Evolutionary conservation across 2,329 filamentous ascomycete genomes (phyloP), one percentile per base, ranked within the genome.

Genomic region (Xylariaceae sp.): DNA sequence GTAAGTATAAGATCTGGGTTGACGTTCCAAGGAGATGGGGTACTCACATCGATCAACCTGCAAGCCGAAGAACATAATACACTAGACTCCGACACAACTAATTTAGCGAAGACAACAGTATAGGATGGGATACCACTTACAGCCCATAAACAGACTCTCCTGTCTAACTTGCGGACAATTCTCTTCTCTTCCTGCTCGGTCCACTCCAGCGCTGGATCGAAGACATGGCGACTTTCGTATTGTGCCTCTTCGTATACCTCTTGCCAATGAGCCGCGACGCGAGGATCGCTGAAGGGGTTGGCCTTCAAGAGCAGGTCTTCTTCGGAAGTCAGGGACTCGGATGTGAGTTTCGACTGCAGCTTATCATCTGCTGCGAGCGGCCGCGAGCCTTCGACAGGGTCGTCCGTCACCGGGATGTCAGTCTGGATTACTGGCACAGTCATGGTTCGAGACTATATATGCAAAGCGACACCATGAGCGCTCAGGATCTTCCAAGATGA

Each of bases 21-120:
- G n/a, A n/a, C n/a, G n/a, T n/a, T n/a, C n/a, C n/a, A n/a, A n/a
- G n/a, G n/a, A n/a, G n/a, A n/a, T n/a, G n/a, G n/a, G n/a, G n/a
- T n/a, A n/a, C n/a, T n/a, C n/a, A n/a, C n/a, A n/a, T n/a, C 81
- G 69, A 60, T 84, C 79, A 21, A 83, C 67, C 52, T 84, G 76
- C 5, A 84, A 68, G 1, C 75, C 76, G 52, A 82, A 80, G 59
- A 83, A 83, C 62, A 82, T 82, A 23, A 82, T 50, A 47, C 76
- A 80, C 60, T 55, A 34, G 4, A 3, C 12, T 40, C 2, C 21
- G 17, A 36, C 4, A 16, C 17, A 29, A 37, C 50, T 21, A 48
- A 39, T 42, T 37, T n/a, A n/a, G n/a, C 20, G 21, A 7, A n/a
- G 3, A 20, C 10, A 19, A 10, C 17, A 10, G 8, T 5, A 6